Percentiles rank a stretch among this genome's conserved stretches.
These are phyloP conservation scores for Yarrowia osloensis DNA, from an alignment of 805 yeast species.

Conservation along the genomic window DNA sequence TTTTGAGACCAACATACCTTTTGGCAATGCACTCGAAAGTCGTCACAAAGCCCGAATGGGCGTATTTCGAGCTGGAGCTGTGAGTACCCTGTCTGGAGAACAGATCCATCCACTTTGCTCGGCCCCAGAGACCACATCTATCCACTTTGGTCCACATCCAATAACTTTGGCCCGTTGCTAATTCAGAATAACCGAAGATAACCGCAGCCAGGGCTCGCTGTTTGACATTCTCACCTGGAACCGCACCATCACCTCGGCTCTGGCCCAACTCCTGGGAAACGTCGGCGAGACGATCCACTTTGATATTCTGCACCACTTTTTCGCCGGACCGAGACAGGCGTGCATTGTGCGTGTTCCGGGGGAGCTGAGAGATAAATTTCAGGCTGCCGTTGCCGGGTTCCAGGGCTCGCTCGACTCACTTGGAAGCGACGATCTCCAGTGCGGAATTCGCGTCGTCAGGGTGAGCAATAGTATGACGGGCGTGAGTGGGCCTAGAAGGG, in stretches of 20 bases:
- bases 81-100: constrained; percentile 28
- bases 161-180: no score
- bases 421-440: constrained; percentile 23
- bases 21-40: background rate
- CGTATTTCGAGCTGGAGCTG: constrained; percentile 39
- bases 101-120: no score
- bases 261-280: constrained; percentile 39
- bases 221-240: constrained; percentile 42
- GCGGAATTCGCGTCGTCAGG: constrained; percentile 35
- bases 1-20: no score
- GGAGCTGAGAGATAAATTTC: constrained; percentile 31
- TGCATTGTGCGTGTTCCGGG: constrained; percentile 36
- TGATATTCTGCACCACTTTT: constrained; percentile 38
- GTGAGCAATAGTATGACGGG: constrained; percentile 36
- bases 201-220: background rate
- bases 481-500: constrained; percentile 33
- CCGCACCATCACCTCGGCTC: constrained; percentile 35
- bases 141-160: no score
- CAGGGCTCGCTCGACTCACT: constrained; percentile 27
- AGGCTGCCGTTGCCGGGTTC: constrained; percentile 36
- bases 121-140: no score
- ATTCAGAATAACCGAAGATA: constrained; percentile 10
- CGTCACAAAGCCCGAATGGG: constrained; percentile 39
- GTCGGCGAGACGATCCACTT: constrained; percentile 40
- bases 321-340: constrained; percentile 6